These are phyloP conservation scores for Mycena sp. DNA, from an alignment of 1,284 basidiomycete genomes.

Conservation along the genomic window DNA sequence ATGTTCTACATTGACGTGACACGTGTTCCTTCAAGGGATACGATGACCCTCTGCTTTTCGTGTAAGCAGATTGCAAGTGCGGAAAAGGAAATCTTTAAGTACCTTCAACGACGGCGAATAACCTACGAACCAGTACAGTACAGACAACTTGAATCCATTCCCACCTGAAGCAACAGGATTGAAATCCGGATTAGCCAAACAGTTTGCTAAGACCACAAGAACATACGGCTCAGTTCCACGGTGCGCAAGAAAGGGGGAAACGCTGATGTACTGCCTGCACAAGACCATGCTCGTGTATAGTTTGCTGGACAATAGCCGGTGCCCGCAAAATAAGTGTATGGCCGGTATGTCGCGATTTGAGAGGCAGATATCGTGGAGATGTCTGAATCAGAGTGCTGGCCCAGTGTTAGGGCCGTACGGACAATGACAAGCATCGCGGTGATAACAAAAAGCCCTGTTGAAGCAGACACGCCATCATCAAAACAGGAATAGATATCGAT, in stretches of 20 bases:
- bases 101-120: constrained; percentile 47
- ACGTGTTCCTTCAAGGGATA: constrained; percentile 23
- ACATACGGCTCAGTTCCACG: neutral
- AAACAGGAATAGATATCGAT: no score
- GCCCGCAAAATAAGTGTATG: constrained; percentile 50
- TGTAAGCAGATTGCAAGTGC: constrained; percentile 35
- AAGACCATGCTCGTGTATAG: constrained; percentile 43
- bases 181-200: constrained; percentile 62
- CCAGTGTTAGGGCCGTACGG: neutral
- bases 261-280: constrained; percentile 40
- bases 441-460: neutral
- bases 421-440: neutral
- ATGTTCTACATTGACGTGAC: constrained; percentile 56
- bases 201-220: constrained; percentile 54
- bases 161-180: constrained; percentile 67
- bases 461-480: no score
- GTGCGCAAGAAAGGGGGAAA: neutral
- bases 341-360: constrained; percentile 47
- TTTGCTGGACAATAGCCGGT: constrained; percentile 46
- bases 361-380: constrained; percentile 43
- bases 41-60: constrained; percentile 17
- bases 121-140: constrained; percentile 60
- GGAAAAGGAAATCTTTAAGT: constrained; percentile 57
- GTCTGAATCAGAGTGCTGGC: neutral
- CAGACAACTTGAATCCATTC: constrained; percentile 54